Evolutionary conservation across 23 red algal species (phyloP).

Genomic region (Gracilariopsis chorda): DNA sequence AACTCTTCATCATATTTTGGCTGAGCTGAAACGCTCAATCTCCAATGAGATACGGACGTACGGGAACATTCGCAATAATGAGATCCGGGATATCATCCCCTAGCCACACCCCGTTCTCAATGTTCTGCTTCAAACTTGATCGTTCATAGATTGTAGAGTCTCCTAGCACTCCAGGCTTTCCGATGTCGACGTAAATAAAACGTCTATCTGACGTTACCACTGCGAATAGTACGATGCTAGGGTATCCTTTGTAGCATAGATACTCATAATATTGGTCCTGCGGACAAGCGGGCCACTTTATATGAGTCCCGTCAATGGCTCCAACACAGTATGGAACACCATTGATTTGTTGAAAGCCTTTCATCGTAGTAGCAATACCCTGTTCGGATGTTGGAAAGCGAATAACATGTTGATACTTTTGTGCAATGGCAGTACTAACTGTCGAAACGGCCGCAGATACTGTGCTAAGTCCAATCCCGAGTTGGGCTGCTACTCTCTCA

Average conservation of each 20-base stretch:
- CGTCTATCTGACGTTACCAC: neutral
- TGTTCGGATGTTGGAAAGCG: neutral
- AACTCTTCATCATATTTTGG: constrained; percentile 7
- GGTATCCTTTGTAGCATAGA: constrained; percentile 18
- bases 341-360: neutral
- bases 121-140: neutral
- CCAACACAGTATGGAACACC: neutral
- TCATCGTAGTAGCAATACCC: neutral
- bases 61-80: neutral
- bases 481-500: no score
- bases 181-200: neutral
- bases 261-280: constrained; percentile 4
- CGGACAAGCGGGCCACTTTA: constrained; percentile 1
- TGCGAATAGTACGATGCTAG: neutral
- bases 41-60: constrained; percentile 7
- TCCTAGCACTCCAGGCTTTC: constrained; percentile 5
- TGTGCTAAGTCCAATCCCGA: no score
- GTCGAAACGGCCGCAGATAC: no score
- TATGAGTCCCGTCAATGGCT: no score
- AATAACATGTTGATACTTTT: no score
- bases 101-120: neutral
- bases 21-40: neutral
- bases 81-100: neutral
- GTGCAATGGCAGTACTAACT: no score
- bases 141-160: neutral